Evolutionary conservation across 768 basidiomycete species (phyloP).

Genomic region (Clavulina sp.): DNA sequence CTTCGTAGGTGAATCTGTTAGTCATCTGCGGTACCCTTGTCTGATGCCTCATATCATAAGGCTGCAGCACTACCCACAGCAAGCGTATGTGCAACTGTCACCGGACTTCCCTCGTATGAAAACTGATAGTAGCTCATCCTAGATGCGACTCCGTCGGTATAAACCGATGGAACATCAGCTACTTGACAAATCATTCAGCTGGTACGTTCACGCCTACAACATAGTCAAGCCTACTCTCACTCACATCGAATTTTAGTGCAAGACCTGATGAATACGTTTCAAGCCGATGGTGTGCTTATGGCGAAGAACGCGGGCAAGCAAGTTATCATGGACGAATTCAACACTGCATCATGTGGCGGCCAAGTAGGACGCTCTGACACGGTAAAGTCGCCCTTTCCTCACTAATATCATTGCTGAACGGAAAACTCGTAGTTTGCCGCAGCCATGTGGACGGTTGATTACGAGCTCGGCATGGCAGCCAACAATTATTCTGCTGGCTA

Average conservation of each 20-base stretch:
- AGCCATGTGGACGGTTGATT: slow-evolving; percentile 11
- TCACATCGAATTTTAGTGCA: background rate
- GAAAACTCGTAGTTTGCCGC: slow-evolving; percentile 2
- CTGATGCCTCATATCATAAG: slow-evolving; percentile 4
- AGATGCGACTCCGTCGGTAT: background rate
- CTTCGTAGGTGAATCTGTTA: slow-evolving; percentile 7
- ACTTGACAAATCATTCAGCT: background rate
- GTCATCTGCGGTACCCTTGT: no score
- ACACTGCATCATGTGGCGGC: slow-evolving; percentile 10
- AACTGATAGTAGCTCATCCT: no score
- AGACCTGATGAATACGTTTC: no score
- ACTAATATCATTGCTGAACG: background rate
- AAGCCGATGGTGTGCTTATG: slow-evolving; percentile 1
- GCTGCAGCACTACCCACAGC: slow-evolving; percentile 11
- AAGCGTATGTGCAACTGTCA: no score
- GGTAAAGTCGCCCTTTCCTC: background rate
- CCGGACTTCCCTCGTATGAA: no score
- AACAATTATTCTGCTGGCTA: slow-evolving; percentile 7
- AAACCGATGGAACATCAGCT: background rate
- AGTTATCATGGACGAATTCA: slow-evolving; percentile 11
- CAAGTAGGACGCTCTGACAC: slow-evolving; percentile 8
- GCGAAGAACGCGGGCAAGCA: slow-evolving; percentile 6
- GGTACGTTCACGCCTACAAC: no score
- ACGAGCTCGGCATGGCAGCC: slow-evolving; percentile 9
- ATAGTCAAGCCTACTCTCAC: background rate